Evolutionary conservation across 2,329 filamentous ascomycete genomes (phyloP), one percentile per base, ranked within the genome.

Genomic region (Talaromyces sp.): DNA sequence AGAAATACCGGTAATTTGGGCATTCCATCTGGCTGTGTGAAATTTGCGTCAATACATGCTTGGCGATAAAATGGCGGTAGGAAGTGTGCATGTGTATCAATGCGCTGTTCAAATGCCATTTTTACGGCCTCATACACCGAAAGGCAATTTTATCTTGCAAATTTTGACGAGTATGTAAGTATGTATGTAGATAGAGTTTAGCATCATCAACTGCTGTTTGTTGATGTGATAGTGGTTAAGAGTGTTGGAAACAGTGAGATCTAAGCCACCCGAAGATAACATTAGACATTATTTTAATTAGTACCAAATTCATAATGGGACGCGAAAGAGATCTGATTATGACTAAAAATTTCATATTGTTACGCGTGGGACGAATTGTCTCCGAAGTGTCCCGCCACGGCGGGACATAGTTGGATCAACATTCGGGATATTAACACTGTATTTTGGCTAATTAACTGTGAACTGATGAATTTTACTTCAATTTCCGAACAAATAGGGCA

Each of bases 11-110:
- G 61, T 5, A 62, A 27, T 18, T 51, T 52, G 5, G 61, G 61
- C 61, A 62, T 62, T 16, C 56, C 61, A 36, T 62, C 61, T 56
- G 61, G 60, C n/a, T 62, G 36, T 14, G n/a, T 50, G 16, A 55
- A 27, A 4, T 51, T 51, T 12, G 31, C 34, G 18, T 59, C 30
- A 7, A 47, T 51, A 9, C 56, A 62, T n/a, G 44, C 54, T 23
- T 59, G 27, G 10, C 40, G 56, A 54, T 62, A 62, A 40, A 58
- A 55, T 33, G 51, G 61, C 8, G 61, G 56, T 2, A 62, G 44
- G 23, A 47, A 16, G 16, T 62, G 61, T 4, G 61, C 51, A 50
- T 62, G 61, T 3, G 18, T 30, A 16, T 62, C 61, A n/a, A 59
- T 62, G 14, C 61, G 61, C 34, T 59, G 54, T 23, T 34, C 59